Percentiles rank a stretch among this genome's conserved stretches.
Conservation (phyloP, 2,329 filamentous ascomycete species). For the Aspergillus intermedius region DNA sequence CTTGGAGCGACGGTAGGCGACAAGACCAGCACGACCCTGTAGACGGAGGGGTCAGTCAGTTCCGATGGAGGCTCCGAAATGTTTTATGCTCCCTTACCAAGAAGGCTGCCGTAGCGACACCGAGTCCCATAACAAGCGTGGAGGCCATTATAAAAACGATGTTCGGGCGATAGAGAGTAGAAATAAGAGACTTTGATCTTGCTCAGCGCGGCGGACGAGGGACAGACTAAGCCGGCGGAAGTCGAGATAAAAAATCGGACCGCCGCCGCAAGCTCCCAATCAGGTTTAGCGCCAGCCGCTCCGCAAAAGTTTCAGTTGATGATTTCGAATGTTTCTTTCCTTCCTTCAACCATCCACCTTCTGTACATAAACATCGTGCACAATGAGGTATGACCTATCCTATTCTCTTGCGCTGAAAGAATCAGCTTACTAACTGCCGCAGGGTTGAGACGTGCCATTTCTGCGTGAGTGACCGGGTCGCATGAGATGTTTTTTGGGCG, state of each 20-base stretch:
- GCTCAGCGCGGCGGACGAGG: background rate
- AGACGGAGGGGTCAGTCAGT: constrained; percentile 6
- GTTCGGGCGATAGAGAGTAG: background rate
- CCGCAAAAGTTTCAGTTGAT: constrained; percentile 11
- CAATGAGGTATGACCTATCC: constrained; percentile 15
- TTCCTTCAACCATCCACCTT: constrained; percentile 4
- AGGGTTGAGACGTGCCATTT: constrained; percentile 61
- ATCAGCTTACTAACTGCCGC: background rate
- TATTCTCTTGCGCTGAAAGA: background rate
- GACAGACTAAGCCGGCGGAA: constrained; percentile 2
- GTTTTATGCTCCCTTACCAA: constrained; percentile 51
- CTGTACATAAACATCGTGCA: background rate
- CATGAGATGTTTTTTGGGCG: background rate
- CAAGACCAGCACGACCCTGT: constrained; percentile 84
- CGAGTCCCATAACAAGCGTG: constrained; percentile 38
- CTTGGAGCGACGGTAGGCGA: constrained; percentile 77
- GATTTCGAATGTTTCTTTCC: constrained; percentile 10
- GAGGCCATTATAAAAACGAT: constrained; percentile 33
- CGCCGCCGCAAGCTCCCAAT: constrained; percentile 19
- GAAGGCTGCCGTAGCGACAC: constrained; percentile 59
- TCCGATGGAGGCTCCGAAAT: background rate
- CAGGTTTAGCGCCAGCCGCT: constrained; percentile 28
- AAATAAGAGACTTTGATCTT: background rate
- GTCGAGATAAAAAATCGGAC: constrained; percentile 35
- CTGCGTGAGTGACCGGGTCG: constrained; percentile 41